These are phyloP conservation scores for Penicillium expansum DNA, from an alignment of 2,329 filamentous ascomycete genomes.

Conservation along the genomic window DNA sequence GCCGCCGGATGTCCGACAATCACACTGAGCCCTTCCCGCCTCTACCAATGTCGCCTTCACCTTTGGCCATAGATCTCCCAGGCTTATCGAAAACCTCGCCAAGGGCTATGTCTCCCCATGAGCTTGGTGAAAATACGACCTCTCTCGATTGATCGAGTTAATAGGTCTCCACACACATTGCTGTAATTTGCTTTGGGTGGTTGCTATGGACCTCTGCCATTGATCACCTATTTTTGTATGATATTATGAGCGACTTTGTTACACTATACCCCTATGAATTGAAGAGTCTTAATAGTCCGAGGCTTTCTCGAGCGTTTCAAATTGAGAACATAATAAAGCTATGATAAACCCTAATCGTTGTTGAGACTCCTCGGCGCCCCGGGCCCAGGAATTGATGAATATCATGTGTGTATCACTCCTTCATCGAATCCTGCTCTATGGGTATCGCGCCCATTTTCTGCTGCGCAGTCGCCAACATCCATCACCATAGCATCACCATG, in stretches of 20 bases:
- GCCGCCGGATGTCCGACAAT: constrained; percentile 15
- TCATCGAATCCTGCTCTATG: not conserved
- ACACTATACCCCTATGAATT: constrained; percentile 9
- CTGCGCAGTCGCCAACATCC: not conserved
- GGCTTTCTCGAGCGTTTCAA: not conserved
- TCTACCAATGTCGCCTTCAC: constrained; percentile 17
- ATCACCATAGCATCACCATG: not conserved
- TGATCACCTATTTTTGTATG: constrained; percentile 5
- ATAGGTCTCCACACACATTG: not conserved
- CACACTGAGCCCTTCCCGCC: constrained; percentile 37
- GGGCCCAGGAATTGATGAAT: not conserved
- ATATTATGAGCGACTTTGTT: constrained; percentile 8
- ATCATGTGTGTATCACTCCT: not conserved
- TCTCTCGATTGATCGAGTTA: not conserved
- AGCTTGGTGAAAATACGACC: not conserved
- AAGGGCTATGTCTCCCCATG: constrained; percentile 7
- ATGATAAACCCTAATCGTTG: not conserved
- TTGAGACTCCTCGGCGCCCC: no score
- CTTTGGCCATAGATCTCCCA: constrained; percentile 5
- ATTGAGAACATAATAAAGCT: not conserved
- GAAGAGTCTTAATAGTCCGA: constrained; percentile 1
- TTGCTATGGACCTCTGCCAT: not conserved
- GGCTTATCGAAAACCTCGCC: constrained; percentile 7
- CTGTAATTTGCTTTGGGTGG: not conserved
- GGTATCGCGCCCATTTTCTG: not conserved